A percentile compares a stretch with the other conserved stretches of the same genome.
Evolutionary conservation across 208 protist genomes (phyloP).

Genomic region (Porcisia hertigi): DNA sequence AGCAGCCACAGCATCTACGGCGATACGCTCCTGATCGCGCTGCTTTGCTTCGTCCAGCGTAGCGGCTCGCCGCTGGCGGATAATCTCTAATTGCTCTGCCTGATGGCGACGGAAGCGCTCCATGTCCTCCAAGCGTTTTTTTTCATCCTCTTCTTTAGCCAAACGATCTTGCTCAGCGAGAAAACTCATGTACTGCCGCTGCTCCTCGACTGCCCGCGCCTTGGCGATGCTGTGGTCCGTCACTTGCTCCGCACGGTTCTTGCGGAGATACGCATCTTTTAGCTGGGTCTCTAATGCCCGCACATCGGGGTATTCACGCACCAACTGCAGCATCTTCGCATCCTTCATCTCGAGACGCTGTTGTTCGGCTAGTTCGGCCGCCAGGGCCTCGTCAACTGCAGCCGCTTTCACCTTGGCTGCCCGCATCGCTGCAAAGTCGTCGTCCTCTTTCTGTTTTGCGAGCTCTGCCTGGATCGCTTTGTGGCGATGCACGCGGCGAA

Average conservation of each 20-base stretch:
- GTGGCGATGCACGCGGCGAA: slow-evolving; percentile 84
- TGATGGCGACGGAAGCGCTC: slow-evolving; percentile 78
- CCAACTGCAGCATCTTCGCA: slow-evolving; percentile 90
- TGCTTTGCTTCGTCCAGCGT: slow-evolving; percentile 61
- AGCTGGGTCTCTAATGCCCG: slow-evolving; percentile 75
- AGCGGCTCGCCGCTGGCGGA: slow-evolving; percentile 62
- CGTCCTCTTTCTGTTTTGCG: slow-evolving; percentile 73
- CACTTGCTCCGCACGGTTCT: slow-evolving; percentile 77
- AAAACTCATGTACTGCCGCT: slow-evolving; percentile 62
- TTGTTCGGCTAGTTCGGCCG: slow-evolving; percentile 75
- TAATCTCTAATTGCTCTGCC: slow-evolving; percentile 74
- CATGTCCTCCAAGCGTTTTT: slow-evolving; percentile 51
- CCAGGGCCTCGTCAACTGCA: slow-evolving; percentile 72
- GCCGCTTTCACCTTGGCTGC: slow-evolving; percentile 48
- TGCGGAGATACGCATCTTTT: slow-evolving; percentile 76
- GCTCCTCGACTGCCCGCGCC: slow-evolving; percentile 49
- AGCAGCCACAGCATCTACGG: slow-evolving; percentile 86
- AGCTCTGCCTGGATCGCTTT: slow-evolving; percentile 88
- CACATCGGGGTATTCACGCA: slow-evolving; percentile 74
- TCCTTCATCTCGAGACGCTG: slow-evolving; percentile 73
- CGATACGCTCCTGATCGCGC: slow-evolving; percentile 80
- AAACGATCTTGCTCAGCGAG: slow-evolving; percentile 52
- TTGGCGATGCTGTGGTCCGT: slow-evolving; percentile 46
- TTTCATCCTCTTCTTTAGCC: slow-evolving; percentile 60
- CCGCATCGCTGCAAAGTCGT: slow-evolving; percentile 53